phyloP scores from a whole-genome alignment of 495 filamentous ascomycete genomes.

The Chlorociboria aeruginascens region DNA sequence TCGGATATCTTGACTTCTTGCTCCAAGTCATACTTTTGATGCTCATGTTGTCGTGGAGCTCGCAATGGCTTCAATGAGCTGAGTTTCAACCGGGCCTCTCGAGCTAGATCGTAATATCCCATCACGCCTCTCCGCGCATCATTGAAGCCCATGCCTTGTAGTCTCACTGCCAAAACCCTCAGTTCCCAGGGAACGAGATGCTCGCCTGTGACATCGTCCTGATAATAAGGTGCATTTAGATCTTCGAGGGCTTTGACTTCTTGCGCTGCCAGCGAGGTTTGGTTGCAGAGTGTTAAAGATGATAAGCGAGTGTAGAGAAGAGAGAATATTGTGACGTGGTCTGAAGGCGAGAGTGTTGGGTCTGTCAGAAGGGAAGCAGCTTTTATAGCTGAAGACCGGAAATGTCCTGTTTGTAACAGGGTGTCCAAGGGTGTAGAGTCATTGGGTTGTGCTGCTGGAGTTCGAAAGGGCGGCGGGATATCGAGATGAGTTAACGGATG shows the following conservation, averaged over 20 bases:
- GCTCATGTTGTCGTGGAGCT: background rate
- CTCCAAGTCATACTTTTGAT: background rate
- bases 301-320: conserved; percentile 74
- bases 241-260: conserved; percentile 80
- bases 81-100: conserved; percentile 54
- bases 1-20: conserved; percentile 24
- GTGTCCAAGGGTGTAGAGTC: conserved; percentile 34
- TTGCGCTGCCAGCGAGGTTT: conserved; percentile 60
- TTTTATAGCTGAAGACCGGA: conserved; percentile 61
- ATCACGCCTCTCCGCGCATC: conserved; percentile 78
- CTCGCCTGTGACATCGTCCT: conserved; percentile 30
- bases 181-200: conserved; percentile 82
- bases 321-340: conserved; percentile 54
- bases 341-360: conserved; percentile 27
- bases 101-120: conserved; percentile 75
- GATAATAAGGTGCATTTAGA: conserved; percentile 60
- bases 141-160: conserved; percentile 74
- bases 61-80: conserved; percentile 17
- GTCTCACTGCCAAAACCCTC: conserved; percentile 63
- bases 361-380: conserved; percentile 54
- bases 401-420: conserved; percentile 49
- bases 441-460: conserved; percentile 21
- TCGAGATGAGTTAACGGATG: conserved; percentile 60
- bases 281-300: conserved; percentile 64
- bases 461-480: conserved; percentile 51